Evolutionary conservation across 2,329 filamentous ascomycete species (phyloP), one percentile per base, ranked within the genome.

Genomic region (Orbilia quercus): DNA sequence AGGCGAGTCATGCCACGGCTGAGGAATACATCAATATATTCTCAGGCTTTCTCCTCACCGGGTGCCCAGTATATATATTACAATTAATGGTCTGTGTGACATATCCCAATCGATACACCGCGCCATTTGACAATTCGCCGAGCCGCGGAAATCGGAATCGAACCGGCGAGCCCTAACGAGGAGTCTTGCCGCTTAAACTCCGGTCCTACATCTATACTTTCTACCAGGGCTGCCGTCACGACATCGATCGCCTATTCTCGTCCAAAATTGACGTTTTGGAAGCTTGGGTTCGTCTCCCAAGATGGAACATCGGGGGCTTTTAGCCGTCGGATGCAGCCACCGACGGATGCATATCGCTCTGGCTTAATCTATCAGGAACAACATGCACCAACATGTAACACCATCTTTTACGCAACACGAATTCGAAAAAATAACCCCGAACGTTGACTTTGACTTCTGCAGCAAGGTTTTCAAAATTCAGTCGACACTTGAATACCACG

Each of bases 271-370:
- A 36, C 45, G 36, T 12, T 45, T 25, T 48, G 54, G 64, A 60
- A 69, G 62, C 64, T 54, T 34, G 47, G 47, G 48, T 20, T 71
- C 54, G 66, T 57, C 66, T 63, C 66, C n/a, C 58, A 58, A 57
- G 66, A 53, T 63, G 66, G 58, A 63, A 71, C 51, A 63, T 50
- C 66, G 50, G 66, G 66, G 67, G 67, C 40, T 60, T 66, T 73
- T 73, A 73, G 38, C 69, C 69, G 69, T 60, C 69, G 69, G 69
- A 73, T 66, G 38, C 34, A 60, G 60, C 60, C 60, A 73, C 69
- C 69, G 69, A 66, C 60, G 69, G 60, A 65, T 38, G 28, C 16
- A 25, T 12, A 40, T 25, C n/a, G 20, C 16, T 4, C 28, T 31
- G 9, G 4, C 28, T 5, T 31, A 31, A 48, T 28, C 7, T 36